These are phyloP conservation scores for Toxoplasma gondii DNA, from an alignment of 169 alveolate genomes.

Conservation along the genomic window DNA sequence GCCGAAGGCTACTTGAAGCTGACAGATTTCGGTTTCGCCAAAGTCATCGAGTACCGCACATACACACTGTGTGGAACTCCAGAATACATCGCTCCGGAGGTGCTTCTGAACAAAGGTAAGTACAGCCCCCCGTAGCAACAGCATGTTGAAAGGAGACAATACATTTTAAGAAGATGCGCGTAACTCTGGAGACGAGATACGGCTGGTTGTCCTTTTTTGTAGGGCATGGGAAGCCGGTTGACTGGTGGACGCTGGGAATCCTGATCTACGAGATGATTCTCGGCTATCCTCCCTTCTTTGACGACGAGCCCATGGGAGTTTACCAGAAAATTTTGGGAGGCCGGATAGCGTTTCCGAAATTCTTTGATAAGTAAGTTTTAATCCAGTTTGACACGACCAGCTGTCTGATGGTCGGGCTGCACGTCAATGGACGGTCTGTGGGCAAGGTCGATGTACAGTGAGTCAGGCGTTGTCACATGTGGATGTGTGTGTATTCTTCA, in stretches of 20 bases:
- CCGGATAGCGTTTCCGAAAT: constrained; percentile 91
- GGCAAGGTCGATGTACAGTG: background rate
- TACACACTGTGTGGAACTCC: constrained; percentile 99
- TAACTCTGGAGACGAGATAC: background rate
- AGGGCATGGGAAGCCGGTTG: constrained; percentile 96
- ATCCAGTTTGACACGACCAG: background rate
- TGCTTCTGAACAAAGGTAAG: constrained; percentile 90
- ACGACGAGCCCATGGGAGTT: constrained; percentile 97
- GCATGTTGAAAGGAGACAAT: background rate
- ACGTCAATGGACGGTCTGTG: background rate
- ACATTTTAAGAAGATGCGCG: background rate
- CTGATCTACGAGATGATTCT: constrained; percentile 68
- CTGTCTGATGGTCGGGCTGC: background rate
- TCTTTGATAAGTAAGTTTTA: constrained; percentile 80
- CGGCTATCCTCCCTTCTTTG: constrained; percentile 96
- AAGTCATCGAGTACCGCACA: constrained; percentile 96
- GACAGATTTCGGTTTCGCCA: constrained; percentile 99
- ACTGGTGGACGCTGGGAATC: constrained; percentile 96
- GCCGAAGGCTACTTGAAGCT: constrained; percentile 96
- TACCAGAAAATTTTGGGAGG: constrained; percentile 96
- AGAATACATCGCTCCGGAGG: constrained; percentile 99
- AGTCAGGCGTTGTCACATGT: background rate
- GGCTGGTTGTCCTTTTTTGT: background rate
- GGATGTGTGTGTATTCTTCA: constrained; percentile 57
- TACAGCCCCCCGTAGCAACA: background rate